Conservation (phyloP, 176 grass and related monocot species). For the Aegilops umbellulata region DNA sequence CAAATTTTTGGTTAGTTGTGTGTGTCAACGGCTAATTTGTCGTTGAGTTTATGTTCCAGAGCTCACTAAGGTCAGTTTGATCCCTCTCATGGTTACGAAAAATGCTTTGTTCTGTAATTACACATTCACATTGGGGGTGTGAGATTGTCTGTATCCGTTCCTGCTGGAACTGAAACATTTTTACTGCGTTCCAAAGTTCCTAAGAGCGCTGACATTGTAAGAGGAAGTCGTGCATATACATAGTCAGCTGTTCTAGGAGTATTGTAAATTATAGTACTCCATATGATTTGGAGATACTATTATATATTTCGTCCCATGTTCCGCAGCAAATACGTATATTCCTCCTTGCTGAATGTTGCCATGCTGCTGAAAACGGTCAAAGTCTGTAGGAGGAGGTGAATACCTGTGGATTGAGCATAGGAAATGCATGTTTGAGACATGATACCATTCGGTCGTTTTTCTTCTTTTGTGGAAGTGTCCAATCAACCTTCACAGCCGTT, state of each 20-base stretch:
- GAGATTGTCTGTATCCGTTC: too few relatives aligned
- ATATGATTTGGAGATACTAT: too few relatives aligned
- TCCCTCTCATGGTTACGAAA: not conserved
- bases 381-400: not conserved
- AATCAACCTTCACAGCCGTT: not conserved
- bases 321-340: too few relatives aligned
- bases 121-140: too few relatives aligned
- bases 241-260: too few relatives aligned
- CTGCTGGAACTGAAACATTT: too few relatives aligned
- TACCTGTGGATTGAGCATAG: not conserved
- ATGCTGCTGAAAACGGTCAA: not conserved
- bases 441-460: too few relatives aligned
- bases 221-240: too few relatives aligned
- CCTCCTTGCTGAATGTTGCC: not conserved
- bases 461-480: not conserved
- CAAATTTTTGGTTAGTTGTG: constrained; percentile 16
- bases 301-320: too few relatives aligned
- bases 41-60: constrained; percentile 8
- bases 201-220: too few relatives aligned
- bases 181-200: too few relatives aligned
- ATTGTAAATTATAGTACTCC: too few relatives aligned
- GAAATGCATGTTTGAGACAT: not conserved
- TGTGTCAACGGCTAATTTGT: not conserved
- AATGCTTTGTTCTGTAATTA: not conserved
- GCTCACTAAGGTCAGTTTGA: not conserved